A percentile compares a stretch with the other conserved stretches of the same genome.
Conservation (phyloP, 306 rosid genomes). For the Carpinus fangiana region DNA sequence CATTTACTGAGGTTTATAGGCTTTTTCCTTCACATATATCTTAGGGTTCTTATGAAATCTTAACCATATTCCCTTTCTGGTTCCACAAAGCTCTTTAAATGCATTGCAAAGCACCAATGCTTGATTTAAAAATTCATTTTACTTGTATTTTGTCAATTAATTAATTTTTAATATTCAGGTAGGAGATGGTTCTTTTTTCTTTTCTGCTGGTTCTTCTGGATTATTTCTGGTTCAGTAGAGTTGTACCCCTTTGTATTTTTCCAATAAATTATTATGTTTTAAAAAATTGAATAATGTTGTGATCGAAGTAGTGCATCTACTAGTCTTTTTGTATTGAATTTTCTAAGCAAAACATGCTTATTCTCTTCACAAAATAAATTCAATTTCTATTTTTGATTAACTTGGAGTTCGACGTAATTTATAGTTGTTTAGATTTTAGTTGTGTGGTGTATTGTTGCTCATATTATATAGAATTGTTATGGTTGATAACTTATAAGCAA, state of each 20-base stretch:
- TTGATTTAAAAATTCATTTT: neutral
- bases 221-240: neutral
- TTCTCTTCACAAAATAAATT: neutral
- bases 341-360: neutral
- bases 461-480: neutral
- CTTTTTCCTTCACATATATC: neutral
- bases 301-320: neutral
- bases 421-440: neutral
- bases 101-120: neutral
- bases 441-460: neutral
- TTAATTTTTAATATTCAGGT: neutral
- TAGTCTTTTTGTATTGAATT: neutral
- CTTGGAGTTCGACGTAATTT: neutral
- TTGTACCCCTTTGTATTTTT: neutral
- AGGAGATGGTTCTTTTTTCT: neutral
- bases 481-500: neutral
- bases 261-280: neutral
- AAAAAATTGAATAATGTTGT: neutral
- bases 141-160: neutral
- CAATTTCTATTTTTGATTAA: neutral
- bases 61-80: neutral
- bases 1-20: neutral
- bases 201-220: neutral
- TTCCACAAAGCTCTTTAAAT: neutral
- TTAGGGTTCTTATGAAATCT: neutral